These are phyloP conservation scores for Colletotrichum sp. DNA, from an alignment of 2,329 filamentous ascomycete species.

Conservation along the genomic window DNA sequence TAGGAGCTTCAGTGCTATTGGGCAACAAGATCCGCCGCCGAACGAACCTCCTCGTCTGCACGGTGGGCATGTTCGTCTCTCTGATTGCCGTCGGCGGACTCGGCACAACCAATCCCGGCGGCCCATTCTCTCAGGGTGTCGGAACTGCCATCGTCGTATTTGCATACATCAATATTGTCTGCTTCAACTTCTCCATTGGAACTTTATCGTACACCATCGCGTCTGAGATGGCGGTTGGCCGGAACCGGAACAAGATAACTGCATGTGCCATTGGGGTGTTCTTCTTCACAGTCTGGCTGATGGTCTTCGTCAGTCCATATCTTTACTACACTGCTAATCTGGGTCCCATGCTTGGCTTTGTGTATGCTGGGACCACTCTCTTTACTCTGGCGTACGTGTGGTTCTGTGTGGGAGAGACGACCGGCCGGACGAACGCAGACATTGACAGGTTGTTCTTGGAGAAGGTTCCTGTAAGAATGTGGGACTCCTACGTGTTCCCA, in stretches of 20 bases:
- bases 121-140: conserved; percentile 25
- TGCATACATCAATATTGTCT: conserved; percentile 44
- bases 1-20: conserved; percentile 39
- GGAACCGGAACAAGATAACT: conserved; percentile 48
- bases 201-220: conserved; percentile 45
- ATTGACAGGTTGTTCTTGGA: conserved; percentile 28
- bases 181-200: conserved; percentile 50
- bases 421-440: conserved; percentile 30
- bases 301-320: conserved; percentile 42
- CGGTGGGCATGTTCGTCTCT: conserved; percentile 40
- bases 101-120: conserved; percentile 32
- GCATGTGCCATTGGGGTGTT: conserved; percentile 45
- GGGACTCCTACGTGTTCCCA: conserved; percentile 7
- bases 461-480: conserved; percentile 28
- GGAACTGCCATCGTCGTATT: conserved; percentile 45
- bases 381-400: conserved; percentile 39
- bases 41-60: conserved; percentile 37
- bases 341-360: conserved; percentile 41
- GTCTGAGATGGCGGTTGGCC: conserved; percentile 51
- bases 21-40: conserved; percentile 44
- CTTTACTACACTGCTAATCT: conserved; percentile 46
- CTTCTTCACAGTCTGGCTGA: conserved; percentile 45
- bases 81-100: conserved; percentile 46
- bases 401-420: conserved; percentile 37
- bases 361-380: conserved; percentile 36